A percentile compares a stretch with the other conserved stretches of the same genome.
These are phyloP conservation scores for Cladophialophora immunda DNA, from an alignment of 2,329 filamentous ascomycete species.

Conservation along the genomic window DNA sequence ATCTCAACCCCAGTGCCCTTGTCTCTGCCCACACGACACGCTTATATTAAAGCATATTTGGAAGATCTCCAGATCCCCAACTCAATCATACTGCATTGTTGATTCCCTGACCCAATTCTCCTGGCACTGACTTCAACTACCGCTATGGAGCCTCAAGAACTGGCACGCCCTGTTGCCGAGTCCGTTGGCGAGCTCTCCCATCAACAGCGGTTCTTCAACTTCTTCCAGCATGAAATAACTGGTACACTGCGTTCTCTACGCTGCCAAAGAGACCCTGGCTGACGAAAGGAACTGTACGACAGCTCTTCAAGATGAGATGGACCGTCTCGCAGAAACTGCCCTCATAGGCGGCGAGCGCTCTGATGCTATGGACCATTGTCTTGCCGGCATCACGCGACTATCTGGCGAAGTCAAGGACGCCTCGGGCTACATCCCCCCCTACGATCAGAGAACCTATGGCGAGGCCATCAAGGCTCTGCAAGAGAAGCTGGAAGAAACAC, in stretches of 20 bases:
- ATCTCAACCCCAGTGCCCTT: slow-evolving; percentile 2
- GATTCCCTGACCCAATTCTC: neutral
- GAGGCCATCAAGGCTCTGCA: slow-evolving; percentile 82
- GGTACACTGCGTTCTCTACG: slow-evolving; percentile 54
- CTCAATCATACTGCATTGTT: neutral
- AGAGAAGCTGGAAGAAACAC: slow-evolving; percentile 77
- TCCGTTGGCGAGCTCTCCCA: slow-evolving; percentile 46
- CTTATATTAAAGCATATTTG: slow-evolving; percentile 1
- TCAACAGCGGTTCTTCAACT: slow-evolving; percentile 84
- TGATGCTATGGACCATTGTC: slow-evolving; percentile 80
- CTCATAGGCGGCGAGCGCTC: slow-evolving; percentile 76
- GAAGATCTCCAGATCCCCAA: slow-evolving; percentile 4
- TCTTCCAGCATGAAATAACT: slow-evolving; percentile 79
- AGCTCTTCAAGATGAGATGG: slow-evolving; percentile 82
- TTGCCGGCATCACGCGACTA: slow-evolving; percentile 80
- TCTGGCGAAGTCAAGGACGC: slow-evolving; percentile 87
- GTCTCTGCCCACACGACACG: neutral
- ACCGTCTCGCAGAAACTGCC: slow-evolving; percentile 69
- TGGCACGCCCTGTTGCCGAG: slow-evolving; percentile 7
- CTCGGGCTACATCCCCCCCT: slow-evolving; percentile 80
- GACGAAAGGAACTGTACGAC: slow-evolving; percentile 25
- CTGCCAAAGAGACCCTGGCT: slow-evolving; percentile 14
- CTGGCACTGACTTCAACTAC: neutral
- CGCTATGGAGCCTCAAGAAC: slow-evolving; percentile 22
- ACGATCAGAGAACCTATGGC: slow-evolving; percentile 87